These are phyloP conservation scores for Fusarium agapanthi DNA, from an alignment of 2,329 filamentous ascomycete genomes.

Conservation along the genomic window DNA sequence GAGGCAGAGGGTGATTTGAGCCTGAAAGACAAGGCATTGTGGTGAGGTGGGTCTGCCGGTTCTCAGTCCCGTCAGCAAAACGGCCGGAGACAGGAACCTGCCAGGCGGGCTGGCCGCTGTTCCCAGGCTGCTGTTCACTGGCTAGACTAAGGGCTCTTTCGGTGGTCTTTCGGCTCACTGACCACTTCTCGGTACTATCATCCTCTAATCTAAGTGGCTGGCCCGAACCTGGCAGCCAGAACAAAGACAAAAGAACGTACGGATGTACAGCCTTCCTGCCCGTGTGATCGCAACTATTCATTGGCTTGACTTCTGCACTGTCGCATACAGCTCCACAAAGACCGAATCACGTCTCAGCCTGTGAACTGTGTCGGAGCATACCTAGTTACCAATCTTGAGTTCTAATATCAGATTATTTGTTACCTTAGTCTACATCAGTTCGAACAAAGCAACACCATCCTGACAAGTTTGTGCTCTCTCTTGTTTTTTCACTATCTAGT, in stretches of 20 bases:
- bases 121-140: conserved; percentile 4
- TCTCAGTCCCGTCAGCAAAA: conserved; percentile 19
- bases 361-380: background rate
- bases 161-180: conserved; percentile 23
- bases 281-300: background rate
- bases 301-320: background rate
- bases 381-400: background rate
- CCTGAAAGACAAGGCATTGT: conserved; percentile 48
- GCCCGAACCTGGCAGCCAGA: background rate
- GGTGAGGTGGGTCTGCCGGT: background rate
- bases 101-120: conserved; percentile 24
- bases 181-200: conserved; percentile 19
- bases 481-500: background rate
- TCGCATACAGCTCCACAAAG: conserved; percentile 13
- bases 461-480: background rate
- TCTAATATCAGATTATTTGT: background rate
- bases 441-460: background rate
- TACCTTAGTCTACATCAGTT: background rate
- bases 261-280: background rate
- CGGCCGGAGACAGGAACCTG: conserved; percentile 10
- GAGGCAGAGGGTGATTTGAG: conserved; percentile 34
- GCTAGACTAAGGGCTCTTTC: background rate
- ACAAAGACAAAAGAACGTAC: conserved; percentile 24
- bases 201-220: conserved; percentile 35
- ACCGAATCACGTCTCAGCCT: conserved; percentile 21